Conservation (phyloP, 75 land plant species). For the Picea glauca region DNA sequence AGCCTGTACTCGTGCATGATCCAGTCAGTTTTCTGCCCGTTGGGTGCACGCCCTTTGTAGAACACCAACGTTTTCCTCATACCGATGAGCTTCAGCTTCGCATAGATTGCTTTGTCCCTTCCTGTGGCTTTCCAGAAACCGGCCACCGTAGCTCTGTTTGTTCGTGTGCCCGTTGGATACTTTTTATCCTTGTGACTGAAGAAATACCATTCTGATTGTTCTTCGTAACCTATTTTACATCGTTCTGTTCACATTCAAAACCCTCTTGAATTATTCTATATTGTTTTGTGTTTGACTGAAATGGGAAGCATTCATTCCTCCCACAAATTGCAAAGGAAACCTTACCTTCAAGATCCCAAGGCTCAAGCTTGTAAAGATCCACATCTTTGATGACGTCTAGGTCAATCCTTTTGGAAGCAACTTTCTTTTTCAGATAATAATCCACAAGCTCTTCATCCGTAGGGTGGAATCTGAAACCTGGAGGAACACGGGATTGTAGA, state of each 20-base stretch:
- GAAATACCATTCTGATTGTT: slow-evolving; percentile 60
- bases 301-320: no score
- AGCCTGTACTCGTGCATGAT: slow-evolving; percentile 65
- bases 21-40: slow-evolving; percentile 64
- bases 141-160: slow-evolving; percentile 50
- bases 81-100: slow-evolving; percentile 45
- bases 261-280: no score
- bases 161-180: slow-evolving; percentile 56
- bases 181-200: slow-evolving; percentile 66
- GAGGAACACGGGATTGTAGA: slow-evolving; percentile 42
- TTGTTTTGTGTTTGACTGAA: no score
- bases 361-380: slow-evolving; percentile 73
- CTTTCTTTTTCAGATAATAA: slow-evolving; percentile 67
- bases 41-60: slow-evolving; percentile 57
- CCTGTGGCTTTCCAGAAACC: slow-evolving; percentile 72
- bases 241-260: slow-evolving; percentile 27
- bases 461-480: slow-evolving; percentile 67
- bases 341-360: slow-evolving; percentile 75
- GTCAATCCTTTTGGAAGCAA: slow-evolving; percentile 54
- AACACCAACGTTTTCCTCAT: slow-evolving; percentile 61
- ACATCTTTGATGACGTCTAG: slow-evolving; percentile 64
- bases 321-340: no score
- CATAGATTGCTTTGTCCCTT: slow-evolving; percentile 50
- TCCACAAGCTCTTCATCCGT: slow-evolving; percentile 70
- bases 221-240: slow-evolving; percentile 46